Conservation (phyloP, 148 eudicot species). For the Silene conica region DNA sequence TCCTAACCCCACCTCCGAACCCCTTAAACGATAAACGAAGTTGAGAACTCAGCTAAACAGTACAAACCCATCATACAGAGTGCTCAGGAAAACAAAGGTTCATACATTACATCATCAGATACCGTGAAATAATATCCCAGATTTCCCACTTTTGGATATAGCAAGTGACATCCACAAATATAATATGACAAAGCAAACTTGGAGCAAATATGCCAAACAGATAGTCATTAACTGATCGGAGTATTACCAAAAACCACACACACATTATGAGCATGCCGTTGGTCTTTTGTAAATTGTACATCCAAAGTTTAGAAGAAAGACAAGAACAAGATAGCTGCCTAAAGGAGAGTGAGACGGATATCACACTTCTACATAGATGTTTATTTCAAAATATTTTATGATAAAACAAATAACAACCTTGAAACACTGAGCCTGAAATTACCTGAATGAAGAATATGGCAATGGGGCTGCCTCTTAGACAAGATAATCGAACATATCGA, state of each 20-base stretch:
- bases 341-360: background rate
- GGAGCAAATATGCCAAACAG: background rate
- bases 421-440: slow-evolving; percentile 10
- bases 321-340: background rate
- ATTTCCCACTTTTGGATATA: background rate
- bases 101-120: background rate
- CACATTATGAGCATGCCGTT: background rate
- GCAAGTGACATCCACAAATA: background rate
- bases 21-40: background rate
- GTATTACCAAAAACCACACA: background rate
- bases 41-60: background rate
- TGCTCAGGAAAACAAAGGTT: background rate
- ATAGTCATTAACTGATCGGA: background rate
- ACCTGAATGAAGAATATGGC: slow-evolving; percentile 86
- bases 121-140: background rate
- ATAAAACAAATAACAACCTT: background rate
- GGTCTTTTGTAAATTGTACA: background rate
- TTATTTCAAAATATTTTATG: background rate
- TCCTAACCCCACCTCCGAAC: background rate
- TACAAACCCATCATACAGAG: background rate
- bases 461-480: slow-evolving; percentile 82
- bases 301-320: background rate
- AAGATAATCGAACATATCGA: slow-evolving; percentile 75
- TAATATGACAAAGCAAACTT: background rate
- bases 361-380: background rate